Base-by-base conservation (phyloP, 2,329 filamentous ascomycete species). In the Escovopsis sp. region DNA sequence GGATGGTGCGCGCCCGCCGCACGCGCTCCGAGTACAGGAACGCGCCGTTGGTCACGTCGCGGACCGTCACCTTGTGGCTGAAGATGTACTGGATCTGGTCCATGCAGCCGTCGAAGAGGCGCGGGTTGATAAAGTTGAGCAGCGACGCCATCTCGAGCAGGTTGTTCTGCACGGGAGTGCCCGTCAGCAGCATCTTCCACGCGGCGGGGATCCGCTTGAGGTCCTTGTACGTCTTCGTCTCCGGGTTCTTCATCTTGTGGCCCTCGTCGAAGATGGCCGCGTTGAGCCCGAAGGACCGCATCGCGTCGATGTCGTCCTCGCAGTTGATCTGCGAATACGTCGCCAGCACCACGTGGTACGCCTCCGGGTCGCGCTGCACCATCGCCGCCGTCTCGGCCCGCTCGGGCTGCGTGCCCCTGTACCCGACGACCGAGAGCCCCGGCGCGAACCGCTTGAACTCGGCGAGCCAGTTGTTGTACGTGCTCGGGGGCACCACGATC, bases 111-210 rank as follows among this genome's bases (percentile, higher is more conserved):
- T 74, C 68, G 58, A 98, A 98, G 31, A 96, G 72, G 7, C 74
- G 65, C 0, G 91, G 91, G 60, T 96, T 81, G 53, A 98, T 87
- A 56, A 98, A 96, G n/a, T 81, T 85, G 11, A 98, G 73, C 12
- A 98, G 74, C 2, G 87, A 84, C 34, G 87, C 81, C 53, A 98
- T 76, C 62, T 98, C 91, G 55, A 89, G 81, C 15, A 98, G 68
- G 57, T 96, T 96, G 63, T 98, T 93, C 58, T 93, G 85, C 2
- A 98, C 72, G 0, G 91, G 91, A 0, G 91, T 98, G 35, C 91
- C 60, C 11, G 63, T 65, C 9, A 98, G 72, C 4, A 98, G 70
- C 39, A 98, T 73, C 47, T 87, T 79, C 71, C 91, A 95, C n/a
- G 76, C 66, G 0, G 86, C 80, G 0, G 73, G 74, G 41, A 98